A percentile compares a stretch with the other conserved stretches of the same genome.
These are phyloP conservation scores for Friedmanniomyces endolithicus DNA, from an alignment of 495 filamentous ascomycete genomes.

Conservation along the genomic window DNA sequence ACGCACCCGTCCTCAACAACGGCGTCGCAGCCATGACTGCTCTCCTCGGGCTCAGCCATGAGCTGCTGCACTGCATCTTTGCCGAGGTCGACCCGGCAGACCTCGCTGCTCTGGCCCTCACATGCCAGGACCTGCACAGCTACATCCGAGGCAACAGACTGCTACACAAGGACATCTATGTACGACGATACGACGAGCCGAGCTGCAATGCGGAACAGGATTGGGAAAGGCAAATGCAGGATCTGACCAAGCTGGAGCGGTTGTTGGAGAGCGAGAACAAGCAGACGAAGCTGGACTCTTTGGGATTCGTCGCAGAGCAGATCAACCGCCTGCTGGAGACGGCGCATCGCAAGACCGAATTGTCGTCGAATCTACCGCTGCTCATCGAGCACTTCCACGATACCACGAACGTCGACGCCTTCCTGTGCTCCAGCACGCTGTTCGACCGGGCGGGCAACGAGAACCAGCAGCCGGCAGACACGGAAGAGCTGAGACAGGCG, in stretches of 20 bases:
- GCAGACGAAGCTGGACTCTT: slow-evolving; percentile 10
- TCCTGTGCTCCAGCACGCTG: slow-evolving; percentile 42
- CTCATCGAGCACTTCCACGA: slow-evolving; percentile 27
- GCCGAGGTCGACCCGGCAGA: slow-evolving; percentile 41
- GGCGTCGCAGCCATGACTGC: slow-evolving; percentile 3
- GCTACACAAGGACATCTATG: slow-evolving; percentile 43
- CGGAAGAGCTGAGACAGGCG: slow-evolving; percentile 35
- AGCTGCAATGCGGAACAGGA: slow-evolving; percentile 24
- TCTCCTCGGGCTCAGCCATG: slow-evolving; percentile 33
- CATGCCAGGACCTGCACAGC: slow-evolving; percentile 37
- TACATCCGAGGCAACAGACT: slow-evolving; percentile 39
- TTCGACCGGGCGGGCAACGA: slow-evolving; percentile 35
- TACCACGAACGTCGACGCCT: slow-evolving; percentile 32
- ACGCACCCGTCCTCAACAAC: background rate
- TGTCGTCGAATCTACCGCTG: slow-evolving; percentile 25
- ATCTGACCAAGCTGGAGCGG: slow-evolving; percentile 36
- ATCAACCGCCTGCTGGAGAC: slow-evolving; percentile 24
- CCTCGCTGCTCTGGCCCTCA: slow-evolving; percentile 34
- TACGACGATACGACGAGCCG: slow-evolving; percentile 32
- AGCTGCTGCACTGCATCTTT: slow-evolving; percentile 47
- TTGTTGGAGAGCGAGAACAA: slow-evolving; percentile 32
- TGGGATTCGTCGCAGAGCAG: slow-evolving; percentile 12
- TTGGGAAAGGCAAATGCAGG: slow-evolving; percentile 41
- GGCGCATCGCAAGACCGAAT: slow-evolving; percentile 6
- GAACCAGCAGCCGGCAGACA: slow-evolving; percentile 16